Conservation (phyloP, 495 filamentous ascomycete species). For the Daldinia caldariorum region DNA sequence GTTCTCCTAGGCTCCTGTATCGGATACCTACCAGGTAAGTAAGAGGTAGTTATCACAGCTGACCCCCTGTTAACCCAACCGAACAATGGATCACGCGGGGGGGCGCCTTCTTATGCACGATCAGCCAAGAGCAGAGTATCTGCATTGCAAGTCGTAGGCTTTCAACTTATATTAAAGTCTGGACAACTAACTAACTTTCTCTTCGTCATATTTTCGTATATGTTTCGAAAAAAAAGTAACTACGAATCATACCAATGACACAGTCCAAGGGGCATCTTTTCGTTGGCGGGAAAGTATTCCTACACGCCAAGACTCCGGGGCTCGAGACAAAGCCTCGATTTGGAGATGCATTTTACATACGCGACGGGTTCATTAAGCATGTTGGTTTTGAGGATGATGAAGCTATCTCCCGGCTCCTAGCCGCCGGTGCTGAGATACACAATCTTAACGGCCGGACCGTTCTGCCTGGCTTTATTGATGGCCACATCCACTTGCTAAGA, state of each 20-base stretch:
- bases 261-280: constrained; percentile 25
- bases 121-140: background rate
- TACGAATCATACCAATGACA: constrained; percentile 5
- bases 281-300: constrained; percentile 33
- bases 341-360: constrained; percentile 31
- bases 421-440: constrained; percentile 48
- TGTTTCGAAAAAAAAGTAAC: background rate
- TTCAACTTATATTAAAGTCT: background rate
- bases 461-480: constrained; percentile 72
- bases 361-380: constrained; percentile 32
- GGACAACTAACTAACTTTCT: background rate
- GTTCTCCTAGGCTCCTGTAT: constrained; percentile 3
- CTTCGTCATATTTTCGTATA: background rate
- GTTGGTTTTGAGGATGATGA: constrained; percentile 32
- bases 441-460: constrained; percentile 62
- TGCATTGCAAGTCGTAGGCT: background rate
- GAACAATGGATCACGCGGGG: constrained; percentile 29
- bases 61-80: background rate
- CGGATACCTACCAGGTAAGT: too few relatives aligned
- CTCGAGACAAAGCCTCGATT: constrained; percentile 36
- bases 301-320: constrained; percentile 33
- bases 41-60: constrained; percentile 13
- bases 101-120: constrained; percentile 9
- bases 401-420: constrained; percentile 19
- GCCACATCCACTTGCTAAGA: constrained; percentile 69